phyloP scores from a whole-genome alignment of 1,139 yeast species.

The Candida glucosophila region DNA sequence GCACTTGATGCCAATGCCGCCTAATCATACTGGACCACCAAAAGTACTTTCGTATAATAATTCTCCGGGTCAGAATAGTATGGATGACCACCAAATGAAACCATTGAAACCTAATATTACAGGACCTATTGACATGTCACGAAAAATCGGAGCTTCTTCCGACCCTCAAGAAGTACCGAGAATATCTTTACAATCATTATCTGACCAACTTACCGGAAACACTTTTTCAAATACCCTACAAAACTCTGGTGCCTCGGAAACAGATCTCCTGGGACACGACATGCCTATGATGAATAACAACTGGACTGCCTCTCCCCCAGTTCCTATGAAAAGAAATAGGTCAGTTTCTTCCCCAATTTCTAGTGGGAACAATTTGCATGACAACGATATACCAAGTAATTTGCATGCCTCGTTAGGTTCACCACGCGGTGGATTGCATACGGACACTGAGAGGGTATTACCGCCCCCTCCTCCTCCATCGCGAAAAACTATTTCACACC shows the following conservation, averaged over 20 bases:
- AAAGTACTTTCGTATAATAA: conserved; percentile 19
- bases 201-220: conserved; percentile 38
- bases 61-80: conserved; percentile 1
- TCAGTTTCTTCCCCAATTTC: conserved; percentile 37
- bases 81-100: conserved; percentile 2
- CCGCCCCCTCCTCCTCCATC: conserved; percentile 41
- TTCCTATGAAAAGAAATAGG: conserved; percentile 30
- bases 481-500: conserved; percentile 22
- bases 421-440: too few species aligned
- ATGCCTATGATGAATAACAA: conserved; percentile 16
- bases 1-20: too few species aligned
- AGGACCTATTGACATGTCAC: conserved; percentile 44
- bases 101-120: conserved; percentile 45
- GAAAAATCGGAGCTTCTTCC: conserved; percentile 11
- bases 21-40: conserved; percentile 19
- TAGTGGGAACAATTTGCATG: not conserved
- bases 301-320: conserved; percentile 33
- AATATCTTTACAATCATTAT: conserved; percentile 27
- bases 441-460: too few species aligned
- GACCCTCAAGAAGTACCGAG: conserved; percentile 34
- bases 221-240: conserved; percentile 31
- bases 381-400: not conserved
- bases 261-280: conserved; percentile 15
- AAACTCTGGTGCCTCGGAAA: conserved; percentile 16
- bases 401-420: too few species aligned